Evolutionary conservation across 2,329 filamentous ascomycete genomes (phyloP).

Genomic region (Zymoseptoria crescenta): DNA sequence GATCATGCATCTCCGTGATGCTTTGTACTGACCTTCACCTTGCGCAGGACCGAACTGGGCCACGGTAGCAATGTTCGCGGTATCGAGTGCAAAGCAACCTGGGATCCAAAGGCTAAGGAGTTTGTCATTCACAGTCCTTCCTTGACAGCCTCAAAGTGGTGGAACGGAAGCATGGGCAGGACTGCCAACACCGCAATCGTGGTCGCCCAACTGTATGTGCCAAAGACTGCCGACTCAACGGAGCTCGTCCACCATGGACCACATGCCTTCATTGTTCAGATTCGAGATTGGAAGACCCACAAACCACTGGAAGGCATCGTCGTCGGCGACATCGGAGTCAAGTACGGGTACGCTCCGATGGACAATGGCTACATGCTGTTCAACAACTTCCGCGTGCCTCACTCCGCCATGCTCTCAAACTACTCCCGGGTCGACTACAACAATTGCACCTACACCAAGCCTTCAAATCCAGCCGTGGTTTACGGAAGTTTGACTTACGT

Average conservation of each 20-base stretch:
- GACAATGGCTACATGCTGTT: slow-evolving; percentile 50
- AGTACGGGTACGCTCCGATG: slow-evolving; percentile 46
- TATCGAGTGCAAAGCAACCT: slow-evolving; percentile 42
- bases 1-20: neutral
- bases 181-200: slow-evolving; percentile 51
- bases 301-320: slow-evolving; percentile 41
- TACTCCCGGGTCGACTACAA: slow-evolving; percentile 43
- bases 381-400: slow-evolving; percentile 39
- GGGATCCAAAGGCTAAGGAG: slow-evolving; percentile 38
- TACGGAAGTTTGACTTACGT: slow-evolving; percentile 46
- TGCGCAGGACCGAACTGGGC: slow-evolving; percentile 38
- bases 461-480: slow-evolving; percentile 42
- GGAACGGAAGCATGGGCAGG: slow-evolving; percentile 46
- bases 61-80: slow-evolving; percentile 48
- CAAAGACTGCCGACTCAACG: slow-evolving; percentile 24
- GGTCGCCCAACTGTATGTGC: slow-evolving; percentile 44
- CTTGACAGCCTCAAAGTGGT: slow-evolving; percentile 48
- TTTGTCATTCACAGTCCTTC: slow-evolving; percentile 47
- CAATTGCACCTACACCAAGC: slow-evolving; percentile 39
- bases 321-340: slow-evolving; percentile 49
- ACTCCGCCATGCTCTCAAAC: slow-evolving; percentile 42
- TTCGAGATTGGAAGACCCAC: slow-evolving; percentile 43
- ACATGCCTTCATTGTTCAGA: slow-evolving; percentile 47
- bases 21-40: neutral
- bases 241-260: slow-evolving; percentile 42